These are phyloP conservation scores for Mycotypha africana DNA, from an alignment of 371 early-diverging fungal species.

Conservation along the genomic window DNA sequence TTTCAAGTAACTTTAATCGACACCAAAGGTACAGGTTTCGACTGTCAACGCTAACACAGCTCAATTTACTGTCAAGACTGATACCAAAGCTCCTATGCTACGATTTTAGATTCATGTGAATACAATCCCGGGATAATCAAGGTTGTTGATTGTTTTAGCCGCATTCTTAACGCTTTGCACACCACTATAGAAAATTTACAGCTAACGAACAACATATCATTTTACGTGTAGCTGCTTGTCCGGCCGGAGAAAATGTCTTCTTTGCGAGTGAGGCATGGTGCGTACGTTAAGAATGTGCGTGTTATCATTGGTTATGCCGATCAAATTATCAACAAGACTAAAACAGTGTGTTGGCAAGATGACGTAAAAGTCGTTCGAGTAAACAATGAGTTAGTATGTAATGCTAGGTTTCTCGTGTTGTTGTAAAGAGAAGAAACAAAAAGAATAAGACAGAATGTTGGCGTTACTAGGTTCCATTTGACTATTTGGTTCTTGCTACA, in stretches of 20 bases:
- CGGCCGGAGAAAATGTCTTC: slow-evolving; percentile 30
- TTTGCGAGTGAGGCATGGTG: slow-evolving; percentile 29
- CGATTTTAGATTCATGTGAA: slow-evolving; percentile 29
- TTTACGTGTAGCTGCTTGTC: slow-evolving; percentile 14
- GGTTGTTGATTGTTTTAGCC: slow-evolving; percentile 1
- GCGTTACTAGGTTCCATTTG: slow-evolving; percentile 43
- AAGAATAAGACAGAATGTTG: no score
- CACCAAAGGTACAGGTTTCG: slow-evolving; percentile 35
- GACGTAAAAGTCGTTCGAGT: no score
- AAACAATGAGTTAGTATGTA: slow-evolving; percentile 22
- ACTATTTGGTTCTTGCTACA: slow-evolving; percentile 65
- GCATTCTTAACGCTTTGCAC: neutral
- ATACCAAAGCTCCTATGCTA: no score
- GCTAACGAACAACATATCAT: no score
- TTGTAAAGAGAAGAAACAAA: no score
- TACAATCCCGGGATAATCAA: slow-evolving; percentile 34
- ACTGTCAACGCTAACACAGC: no score
- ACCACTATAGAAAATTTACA: no score
- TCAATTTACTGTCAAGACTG: no score
- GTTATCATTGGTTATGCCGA: slow-evolving; percentile 36
- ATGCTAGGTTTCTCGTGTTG: slow-evolving; percentile 9
- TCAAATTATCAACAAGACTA: slow-evolving; percentile 16
- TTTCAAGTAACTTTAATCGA: slow-evolving; percentile 36
- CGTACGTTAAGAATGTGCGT: slow-evolving; percentile 29
- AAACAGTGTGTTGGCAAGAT: no score